A percentile compares a stretch with the other conserved stretches of the same genome.
These are phyloP conservation scores for Fraxinus latifolia DNA, from an alignment of 305 asterid species.

Conservation along the genomic window DNA sequence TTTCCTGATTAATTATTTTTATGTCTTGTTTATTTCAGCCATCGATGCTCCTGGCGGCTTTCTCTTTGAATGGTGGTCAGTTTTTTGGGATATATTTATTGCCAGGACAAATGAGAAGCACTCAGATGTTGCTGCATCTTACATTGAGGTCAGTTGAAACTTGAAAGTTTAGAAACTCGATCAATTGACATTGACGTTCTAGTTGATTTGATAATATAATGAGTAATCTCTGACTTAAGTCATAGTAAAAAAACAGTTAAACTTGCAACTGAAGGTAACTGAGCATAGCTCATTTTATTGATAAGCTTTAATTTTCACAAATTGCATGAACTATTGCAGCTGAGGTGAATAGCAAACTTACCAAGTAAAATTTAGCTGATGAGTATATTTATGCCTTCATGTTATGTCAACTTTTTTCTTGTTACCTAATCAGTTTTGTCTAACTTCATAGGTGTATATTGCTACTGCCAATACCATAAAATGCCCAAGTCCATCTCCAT, in stretches of 20 bases:
- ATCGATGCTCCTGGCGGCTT: constrained; percentile 99
- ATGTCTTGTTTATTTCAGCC: constrained; percentile 46
- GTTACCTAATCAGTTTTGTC: neutral
- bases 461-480: neutral
- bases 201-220: neutral
- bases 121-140: constrained; percentile 93
- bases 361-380: neutral
- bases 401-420: neutral
- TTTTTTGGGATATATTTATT: constrained; percentile 90
- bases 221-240: neutral
- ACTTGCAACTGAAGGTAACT: neutral
- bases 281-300: neutral
- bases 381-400: neutral
- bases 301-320: neutral
- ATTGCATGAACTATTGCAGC: neutral
- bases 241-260: neutral
- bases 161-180: neutral
- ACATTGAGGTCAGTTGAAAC: constrained; percentile 69
- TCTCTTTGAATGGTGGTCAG: constrained; percentile 97
- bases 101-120: constrained; percentile 95
- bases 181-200: neutral
- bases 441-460: neutral
- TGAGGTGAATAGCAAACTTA: neutral
- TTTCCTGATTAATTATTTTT: neutral
- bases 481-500: neutral